These are phyloP conservation scores for Amauroascus verrucosus DNA, from an alignment of 2,329 filamentous ascomycete species.

Conservation along the genomic window DNA sequence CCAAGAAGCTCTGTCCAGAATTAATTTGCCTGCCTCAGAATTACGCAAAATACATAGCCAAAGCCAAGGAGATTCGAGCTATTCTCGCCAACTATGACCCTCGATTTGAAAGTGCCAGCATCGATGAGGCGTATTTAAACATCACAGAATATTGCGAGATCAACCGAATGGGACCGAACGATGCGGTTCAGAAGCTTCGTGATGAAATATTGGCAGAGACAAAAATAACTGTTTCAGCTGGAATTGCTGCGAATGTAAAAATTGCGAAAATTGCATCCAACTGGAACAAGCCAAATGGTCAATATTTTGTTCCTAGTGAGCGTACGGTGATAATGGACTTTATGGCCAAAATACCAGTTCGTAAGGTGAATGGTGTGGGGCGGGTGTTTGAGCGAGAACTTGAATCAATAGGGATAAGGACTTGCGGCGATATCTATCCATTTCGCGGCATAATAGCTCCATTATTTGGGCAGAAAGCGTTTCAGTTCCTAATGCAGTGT, in stretches of 20 bases:
- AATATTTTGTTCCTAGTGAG: constrained; percentile 65
- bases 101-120: constrained; percentile 82
- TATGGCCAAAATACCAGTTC: constrained; percentile 70
- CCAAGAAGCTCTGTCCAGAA: constrained; percentile 82
- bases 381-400: constrained; percentile 87
- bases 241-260: constrained; percentile 86
- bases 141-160: constrained; percentile 74
- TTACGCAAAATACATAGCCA: constrained; percentile 81
- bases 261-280: constrained; percentile 94
- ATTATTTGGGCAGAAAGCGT: constrained; percentile 86
- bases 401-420: constrained; percentile 74
- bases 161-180: constrained; percentile 57
- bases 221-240: constrained; percentile 81
- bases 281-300: constrained; percentile 91
- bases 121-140: constrained; percentile 94
- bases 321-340: constrained; percentile 69
- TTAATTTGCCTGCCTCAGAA: constrained; percentile 74
- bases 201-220: constrained; percentile 64
- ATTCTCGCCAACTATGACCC: constrained; percentile 82
- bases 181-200: constrained; percentile 67
- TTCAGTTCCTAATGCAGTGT: constrained; percentile 71
- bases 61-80: constrained; percentile 75
- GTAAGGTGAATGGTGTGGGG: constrained; percentile 92
- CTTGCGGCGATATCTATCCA: constrained; percentile 75
- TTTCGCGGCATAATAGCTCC: constrained; percentile 62